Evolutionary conservation across 2,329 filamentous ascomycete species (phyloP).

Genomic region (Xylaria sp.): DNA sequence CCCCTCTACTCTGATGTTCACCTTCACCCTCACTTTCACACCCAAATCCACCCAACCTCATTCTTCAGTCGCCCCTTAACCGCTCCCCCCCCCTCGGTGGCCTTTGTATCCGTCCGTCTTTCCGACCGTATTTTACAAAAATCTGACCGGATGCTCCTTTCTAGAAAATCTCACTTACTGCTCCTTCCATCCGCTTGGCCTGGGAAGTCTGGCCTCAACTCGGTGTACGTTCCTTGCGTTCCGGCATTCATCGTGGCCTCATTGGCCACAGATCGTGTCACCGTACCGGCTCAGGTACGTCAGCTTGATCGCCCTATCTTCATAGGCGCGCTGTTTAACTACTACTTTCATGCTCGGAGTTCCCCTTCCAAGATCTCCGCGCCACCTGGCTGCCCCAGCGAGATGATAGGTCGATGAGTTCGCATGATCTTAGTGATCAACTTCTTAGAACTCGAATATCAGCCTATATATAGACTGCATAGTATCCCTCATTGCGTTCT

Average conservation of each 20-base stretch:
- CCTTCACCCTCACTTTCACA: not conserved
- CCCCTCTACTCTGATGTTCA: not conserved
- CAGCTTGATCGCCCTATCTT: slow-evolving; percentile 15
- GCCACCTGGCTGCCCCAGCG: not conserved
- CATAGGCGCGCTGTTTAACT: slow-evolving; percentile 5
- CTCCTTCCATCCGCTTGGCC: not conserved
- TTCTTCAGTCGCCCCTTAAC: not conserved
- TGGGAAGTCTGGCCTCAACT: slow-evolving; percentile 5
- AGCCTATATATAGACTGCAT: slow-evolving; percentile 1
- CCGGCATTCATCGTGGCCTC: slow-evolving; percentile 11
- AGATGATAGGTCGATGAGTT: slow-evolving; percentile 3
- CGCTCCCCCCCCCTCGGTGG: not conserved
- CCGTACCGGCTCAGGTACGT: slow-evolving; percentile 26
- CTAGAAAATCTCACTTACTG: not conserved
- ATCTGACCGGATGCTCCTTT: slow-evolving; percentile 3
- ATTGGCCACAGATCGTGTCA: slow-evolving; percentile 17
- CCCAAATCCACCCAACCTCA: not conserved
- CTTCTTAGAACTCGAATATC: not conserved
- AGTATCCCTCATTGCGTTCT: slow-evolving; percentile 4
- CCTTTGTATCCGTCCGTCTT: not conserved
- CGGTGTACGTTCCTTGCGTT: slow-evolving; percentile 9
- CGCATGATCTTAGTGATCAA: not conserved
- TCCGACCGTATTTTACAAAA: not conserved
- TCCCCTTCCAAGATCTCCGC: slow-evolving; percentile 10
- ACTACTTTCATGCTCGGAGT: slow-evolving; percentile 21